A percentile compares a stretch with the other conserved stretches of the same genome.
Evolutionary conservation across 495 filamentous ascomycete species (phyloP).

Genomic region (Lasiosphaeria miniovina): DNA sequence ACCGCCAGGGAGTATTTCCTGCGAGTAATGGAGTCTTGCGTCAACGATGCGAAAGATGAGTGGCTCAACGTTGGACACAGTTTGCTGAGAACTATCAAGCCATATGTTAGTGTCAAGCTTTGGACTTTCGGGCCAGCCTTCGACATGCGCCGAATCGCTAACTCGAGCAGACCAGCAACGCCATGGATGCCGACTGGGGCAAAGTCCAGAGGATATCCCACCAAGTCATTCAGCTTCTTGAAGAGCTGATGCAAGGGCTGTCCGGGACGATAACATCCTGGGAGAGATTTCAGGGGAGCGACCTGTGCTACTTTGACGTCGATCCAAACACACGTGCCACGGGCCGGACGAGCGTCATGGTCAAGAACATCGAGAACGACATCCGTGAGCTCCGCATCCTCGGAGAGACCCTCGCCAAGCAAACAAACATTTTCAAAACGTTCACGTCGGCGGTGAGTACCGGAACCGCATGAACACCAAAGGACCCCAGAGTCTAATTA

Average conservation of each 20-base stretch:
- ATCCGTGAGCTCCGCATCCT: constrained; percentile 12
- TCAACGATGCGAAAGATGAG: constrained; percentile 13
- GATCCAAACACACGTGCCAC: too few species aligned
- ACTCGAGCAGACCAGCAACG: constrained; percentile 1
- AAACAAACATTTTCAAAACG: constrained; percentile 7
- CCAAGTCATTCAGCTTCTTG: constrained; percentile 9
- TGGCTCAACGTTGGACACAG: constrained; percentile 13
- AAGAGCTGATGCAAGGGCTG: constrained; percentile 13
- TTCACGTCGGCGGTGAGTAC: constrained; percentile 9
- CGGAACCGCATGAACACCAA: not conserved
- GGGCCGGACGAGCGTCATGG: not conserved
- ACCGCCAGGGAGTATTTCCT: constrained; percentile 22
- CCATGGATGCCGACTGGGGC: not conserved
- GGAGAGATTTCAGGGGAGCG: constrained; percentile 15
- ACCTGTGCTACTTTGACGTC: constrained; percentile 16
- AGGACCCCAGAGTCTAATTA: not conserved
- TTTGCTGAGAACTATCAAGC: constrained; percentile 11
- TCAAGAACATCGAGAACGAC: constrained; percentile 15
- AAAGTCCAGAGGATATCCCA: not conserved
- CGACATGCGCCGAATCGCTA: too few species aligned
- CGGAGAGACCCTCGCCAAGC: not conserved
- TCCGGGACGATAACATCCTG: constrained; percentile 8
- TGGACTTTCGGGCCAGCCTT: too few species aligned
- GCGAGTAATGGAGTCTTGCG: constrained; percentile 8
- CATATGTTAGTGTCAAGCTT: too few species aligned